Conservation (phyloP, 2,329 filamentous ascomycete species). For the Emmonsiellopsis sp. region DNA sequence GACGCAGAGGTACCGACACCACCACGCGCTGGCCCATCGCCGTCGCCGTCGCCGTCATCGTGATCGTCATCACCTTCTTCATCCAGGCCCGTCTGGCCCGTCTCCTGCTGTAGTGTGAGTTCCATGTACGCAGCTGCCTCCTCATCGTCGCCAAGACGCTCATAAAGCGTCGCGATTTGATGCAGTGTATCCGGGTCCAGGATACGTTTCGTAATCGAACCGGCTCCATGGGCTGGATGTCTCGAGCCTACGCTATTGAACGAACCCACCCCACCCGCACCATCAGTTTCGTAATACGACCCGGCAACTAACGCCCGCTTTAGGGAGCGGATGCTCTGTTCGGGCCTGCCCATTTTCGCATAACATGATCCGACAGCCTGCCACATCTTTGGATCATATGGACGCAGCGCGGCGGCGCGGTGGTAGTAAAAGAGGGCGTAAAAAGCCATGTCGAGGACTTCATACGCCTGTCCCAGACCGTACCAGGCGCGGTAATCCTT, state of each 20-base stretch:
- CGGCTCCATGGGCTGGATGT: conserved; percentile 19
- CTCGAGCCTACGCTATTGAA: conserved; percentile 31
- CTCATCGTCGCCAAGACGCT: conserved; percentile 64
- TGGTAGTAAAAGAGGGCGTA: conserved; percentile 98
- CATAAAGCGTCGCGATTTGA: conserved; percentile 84
- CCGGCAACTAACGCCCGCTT: conserved; percentile 87
- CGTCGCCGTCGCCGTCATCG: conserved; percentile 24
- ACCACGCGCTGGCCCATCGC: conserved; percentile 28
- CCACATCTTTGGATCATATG: conserved; percentile 99
- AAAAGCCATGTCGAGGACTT: conserved; percentile 94
- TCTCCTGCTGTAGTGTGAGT: conserved; percentile 84
- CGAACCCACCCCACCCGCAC: conserved; percentile 15
- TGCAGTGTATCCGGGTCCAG: conserved; percentile 87
- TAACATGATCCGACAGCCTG: conserved; percentile 88
- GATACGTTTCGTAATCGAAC: conserved; percentile 27
- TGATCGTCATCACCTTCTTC: conserved; percentile 27
- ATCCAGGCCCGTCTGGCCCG: conserved; percentile 47
- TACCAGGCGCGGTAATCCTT: conserved; percentile 98
- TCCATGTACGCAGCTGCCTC: conserved; percentile 94
- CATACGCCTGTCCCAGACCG: conserved; percentile 90
- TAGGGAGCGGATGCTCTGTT: conserved; percentile 89
- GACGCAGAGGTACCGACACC: conserved; percentile 38
- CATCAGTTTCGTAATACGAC: conserved; percentile 66
- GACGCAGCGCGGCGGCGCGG: conserved; percentile 82
- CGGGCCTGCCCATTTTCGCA: conserved; percentile 74